Conservation (phyloP, 2,329 filamentous ascomycete species). For the Ophiocordyceps australis region DNA sequence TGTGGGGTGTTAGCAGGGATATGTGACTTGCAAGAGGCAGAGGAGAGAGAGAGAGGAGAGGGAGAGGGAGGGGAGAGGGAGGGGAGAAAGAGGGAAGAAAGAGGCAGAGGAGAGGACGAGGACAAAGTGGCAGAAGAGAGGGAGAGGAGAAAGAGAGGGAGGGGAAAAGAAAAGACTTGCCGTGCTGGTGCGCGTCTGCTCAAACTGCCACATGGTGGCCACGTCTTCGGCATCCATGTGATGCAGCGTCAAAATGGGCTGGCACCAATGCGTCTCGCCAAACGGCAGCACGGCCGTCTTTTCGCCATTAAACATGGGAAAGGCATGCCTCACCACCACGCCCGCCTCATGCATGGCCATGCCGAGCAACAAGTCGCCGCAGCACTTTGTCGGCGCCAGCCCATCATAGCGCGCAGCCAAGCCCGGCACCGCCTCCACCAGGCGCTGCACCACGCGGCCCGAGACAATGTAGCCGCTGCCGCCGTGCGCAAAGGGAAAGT, state of each 20-base stretch:
- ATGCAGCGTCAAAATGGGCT: constrained; percentile 38
- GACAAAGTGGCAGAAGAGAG: too few relatives aligned
- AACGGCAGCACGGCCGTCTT: constrained; percentile 32
- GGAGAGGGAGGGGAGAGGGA: too few relatives aligned
- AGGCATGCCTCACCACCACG: constrained; percentile 21
- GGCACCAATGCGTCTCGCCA: constrained; percentile 31
- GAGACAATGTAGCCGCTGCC: constrained; percentile 39
- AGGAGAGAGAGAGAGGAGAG: too few relatives aligned
- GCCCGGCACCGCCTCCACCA: constrained; percentile 22
- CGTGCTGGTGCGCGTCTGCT: constrained; percentile 25
- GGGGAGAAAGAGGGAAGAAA: too few relatives aligned
- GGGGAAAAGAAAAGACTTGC: too few relatives aligned
- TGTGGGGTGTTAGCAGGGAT: constrained; percentile 5
- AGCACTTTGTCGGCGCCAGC: constrained; percentile 24
- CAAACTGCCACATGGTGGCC: constrained; percentile 31
- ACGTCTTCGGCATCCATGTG: constrained; percentile 34
- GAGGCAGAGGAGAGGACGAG: too few relatives aligned
- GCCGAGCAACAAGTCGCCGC: constrained; percentile 33
- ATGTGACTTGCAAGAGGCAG: too few relatives aligned
- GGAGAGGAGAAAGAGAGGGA: too few relatives aligned
- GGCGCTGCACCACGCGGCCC: constrained; percentile 27
- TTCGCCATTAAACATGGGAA: constrained; percentile 37
- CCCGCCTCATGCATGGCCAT: constrained; percentile 25
- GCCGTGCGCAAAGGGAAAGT: constrained; percentile 33
- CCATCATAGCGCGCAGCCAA: constrained; percentile 27